Conservation (phyloP, 2,329 filamentous ascomycete genomes). For the Fusarium pseudonygamai region DNA sequence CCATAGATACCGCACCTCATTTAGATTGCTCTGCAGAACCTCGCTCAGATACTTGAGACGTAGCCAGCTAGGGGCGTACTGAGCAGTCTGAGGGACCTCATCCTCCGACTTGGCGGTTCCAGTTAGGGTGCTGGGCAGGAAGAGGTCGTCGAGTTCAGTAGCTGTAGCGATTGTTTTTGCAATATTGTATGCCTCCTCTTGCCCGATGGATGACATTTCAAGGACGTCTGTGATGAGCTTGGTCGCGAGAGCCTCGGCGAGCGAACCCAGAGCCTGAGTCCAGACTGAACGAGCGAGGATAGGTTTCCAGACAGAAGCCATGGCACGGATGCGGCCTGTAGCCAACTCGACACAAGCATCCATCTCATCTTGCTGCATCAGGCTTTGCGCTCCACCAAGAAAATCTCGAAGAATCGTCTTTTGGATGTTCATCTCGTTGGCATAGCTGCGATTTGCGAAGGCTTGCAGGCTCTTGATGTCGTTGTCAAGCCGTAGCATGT, state of each 20-base stretch:
- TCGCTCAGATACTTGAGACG: slow-evolving; percentile 71
- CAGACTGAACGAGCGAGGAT: slow-evolving; percentile 70
- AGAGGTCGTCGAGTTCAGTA: slow-evolving; percentile 69
- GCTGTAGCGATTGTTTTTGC: slow-evolving; percentile 66
- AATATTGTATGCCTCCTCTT: slow-evolving; percentile 71
- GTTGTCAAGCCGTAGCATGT: slow-evolving; percentile 66
- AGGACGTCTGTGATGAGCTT: slow-evolving; percentile 70
- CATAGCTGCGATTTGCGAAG: slow-evolving; percentile 71
- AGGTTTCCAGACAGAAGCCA: slow-evolving; percentile 65
- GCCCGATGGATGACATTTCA: slow-evolving; percentile 68
- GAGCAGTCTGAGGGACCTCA: slow-evolving; percentile 64
- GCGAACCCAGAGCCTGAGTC: slow-evolving; percentile 69
- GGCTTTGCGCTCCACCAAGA: slow-evolving; percentile 67
- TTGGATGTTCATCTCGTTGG: slow-evolving; percentile 68
- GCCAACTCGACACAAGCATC: slow-evolving; percentile 64
- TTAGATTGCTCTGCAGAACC: slow-evolving; percentile 72
- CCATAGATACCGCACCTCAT: slow-evolving; percentile 71
- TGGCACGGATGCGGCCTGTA: slow-evolving; percentile 60
- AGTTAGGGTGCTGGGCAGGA: slow-evolving; percentile 57
- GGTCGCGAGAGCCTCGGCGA: slow-evolving; percentile 66
- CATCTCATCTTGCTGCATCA: slow-evolving; percentile 66
- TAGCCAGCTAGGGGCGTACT: slow-evolving; percentile 70
- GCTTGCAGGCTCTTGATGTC: slow-evolving; percentile 67
- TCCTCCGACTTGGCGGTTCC: slow-evolving; percentile 44
- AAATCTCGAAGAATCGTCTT: slow-evolving; percentile 70